A percentile compares a stretch with the other conserved stretches of the same genome.
Conservation (phyloP, 2,329 filamentous ascomycete genomes). For the Xylariaceae sp. region DNA sequence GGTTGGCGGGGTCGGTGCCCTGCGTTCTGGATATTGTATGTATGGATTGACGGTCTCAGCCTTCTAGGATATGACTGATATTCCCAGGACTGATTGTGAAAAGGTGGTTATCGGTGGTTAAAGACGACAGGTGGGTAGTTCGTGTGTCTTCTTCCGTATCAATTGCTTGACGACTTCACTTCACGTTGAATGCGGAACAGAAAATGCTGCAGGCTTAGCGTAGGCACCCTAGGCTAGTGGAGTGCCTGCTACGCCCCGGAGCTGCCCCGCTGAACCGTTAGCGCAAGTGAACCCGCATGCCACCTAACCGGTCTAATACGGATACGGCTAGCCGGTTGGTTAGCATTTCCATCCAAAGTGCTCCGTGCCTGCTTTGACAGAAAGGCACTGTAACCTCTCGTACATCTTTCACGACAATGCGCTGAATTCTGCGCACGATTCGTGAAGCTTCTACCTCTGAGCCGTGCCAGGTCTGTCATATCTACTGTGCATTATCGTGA, state of each 20-base stretch:
- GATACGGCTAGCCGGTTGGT: not conserved
- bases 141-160: not conserved
- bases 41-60: not conserved
- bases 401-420: too few relatives aligned
- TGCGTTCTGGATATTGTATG: not conserved
- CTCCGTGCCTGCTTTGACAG: too few relatives aligned
- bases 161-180: not conserved
- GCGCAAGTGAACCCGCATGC: not conserved
- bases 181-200: not conserved
- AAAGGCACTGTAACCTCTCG: too few relatives aligned
- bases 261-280: not conserved
- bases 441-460: too few relatives aligned
- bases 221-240: not conserved
- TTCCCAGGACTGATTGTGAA: not conserved
- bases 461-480: too few relatives aligned
- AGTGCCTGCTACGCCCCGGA: not conserved
- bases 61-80: not conserved
- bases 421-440: too few relatives aligned
- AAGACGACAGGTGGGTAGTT: not conserved
- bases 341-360: not conserved
- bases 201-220: slow-evolving; percentile 11
- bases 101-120: not conserved
- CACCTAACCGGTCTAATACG: not conserved
- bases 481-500: too few relatives aligned
- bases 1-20: slow-evolving; percentile 1